A percentile compares a stretch with the other conserved stretches of the same genome.
Conservation (phyloP, 495 filamentous ascomycete genomes). For the Trichoderma reesei region DNA sequence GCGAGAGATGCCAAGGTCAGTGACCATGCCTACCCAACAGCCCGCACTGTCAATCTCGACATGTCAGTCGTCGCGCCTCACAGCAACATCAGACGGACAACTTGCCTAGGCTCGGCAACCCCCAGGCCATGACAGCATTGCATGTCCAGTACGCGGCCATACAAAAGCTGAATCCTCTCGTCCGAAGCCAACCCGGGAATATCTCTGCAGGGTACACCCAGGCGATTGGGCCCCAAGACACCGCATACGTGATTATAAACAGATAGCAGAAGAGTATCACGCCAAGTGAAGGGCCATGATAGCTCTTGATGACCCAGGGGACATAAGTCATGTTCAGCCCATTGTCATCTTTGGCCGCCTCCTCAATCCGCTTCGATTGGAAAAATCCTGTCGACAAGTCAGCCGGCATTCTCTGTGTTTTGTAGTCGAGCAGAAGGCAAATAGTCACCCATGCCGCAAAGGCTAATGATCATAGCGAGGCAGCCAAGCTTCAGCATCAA, state of each 20-base stretch:
- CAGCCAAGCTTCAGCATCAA: conserved; percentile 66
- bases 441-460: conserved; percentile 55
- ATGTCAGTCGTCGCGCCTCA: neutral
- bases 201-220: conserved; percentile 79
- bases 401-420: neutral
- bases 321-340: too few relatives aligned
- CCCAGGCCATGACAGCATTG: conserved; percentile 53
- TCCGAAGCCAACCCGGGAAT: conserved; percentile 60
- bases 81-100: conserved; percentile 31
- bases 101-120: conserved; percentile 57
- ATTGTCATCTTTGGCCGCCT: too few relatives aligned
- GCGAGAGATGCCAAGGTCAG: neutral
- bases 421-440: neutral
- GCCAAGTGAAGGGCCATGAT: conserved; percentile 38
- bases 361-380: conserved; percentile 34
- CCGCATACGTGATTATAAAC: conserved; percentile 65
- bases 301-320: conserved; percentile 47
- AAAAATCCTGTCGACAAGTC: conserved; percentile 23
- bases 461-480: conserved; percentile 59
- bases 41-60: neutral
- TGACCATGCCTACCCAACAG: neutral
- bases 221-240: conserved; percentile 68
- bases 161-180: conserved; percentile 52
- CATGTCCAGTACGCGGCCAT: conserved; percentile 63
- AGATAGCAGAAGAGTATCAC: conserved; percentile 79